Base-by-base conservation (phyloP, 345 rosid genomes). In the Punica granatum region DNA sequence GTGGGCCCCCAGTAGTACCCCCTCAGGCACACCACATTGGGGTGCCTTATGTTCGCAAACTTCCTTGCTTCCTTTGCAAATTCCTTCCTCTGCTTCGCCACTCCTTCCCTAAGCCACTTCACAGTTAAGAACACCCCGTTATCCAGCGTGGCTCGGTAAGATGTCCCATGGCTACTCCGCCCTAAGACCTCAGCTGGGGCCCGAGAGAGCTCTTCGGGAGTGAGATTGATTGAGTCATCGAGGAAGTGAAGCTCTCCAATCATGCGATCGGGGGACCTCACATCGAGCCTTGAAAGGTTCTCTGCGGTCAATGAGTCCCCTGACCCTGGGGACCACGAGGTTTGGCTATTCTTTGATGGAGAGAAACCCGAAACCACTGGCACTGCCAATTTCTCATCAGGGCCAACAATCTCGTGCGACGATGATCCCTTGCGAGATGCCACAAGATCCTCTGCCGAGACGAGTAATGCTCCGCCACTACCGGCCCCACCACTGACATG, bases 1-100 rank as follows among this genome's bases (percentile, higher is more conserved):
- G 96, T 91, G 5, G 97, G 99, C 25, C 99, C 99, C 99, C 99
- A 94, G 59, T 94, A 94, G 83, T 94, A 94, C 16, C 99, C 99
- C 77, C 90, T 76, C 74, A 94, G 83, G 43, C 95, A 91, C 53
- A 91, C 99, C 32, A 94, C 99, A 75, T 94, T 94, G 32, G 99
- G 99, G 78, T 94, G 97, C 70, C 99, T 80, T 65, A 94, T 89
- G 76, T 91, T 94, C 0, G 99, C 83, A 78, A 94, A 91, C 62
- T 91, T 94, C 78, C 89, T 91, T 48, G 95, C 99, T 71, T 94
- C 99, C 83, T 89, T 94, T n/a, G 95, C 86, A 76, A 94, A 94
- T 70, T 91, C 97, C 70, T 94, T 94, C 72, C 86, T 88, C 74
- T 88, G 96, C 75, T 94, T 94, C 3, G 99, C 99, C 62, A 94